phyloP scores from a whole-genome alignment of 805 yeast genomes.

The Nakazawaea siamensis region DNA sequence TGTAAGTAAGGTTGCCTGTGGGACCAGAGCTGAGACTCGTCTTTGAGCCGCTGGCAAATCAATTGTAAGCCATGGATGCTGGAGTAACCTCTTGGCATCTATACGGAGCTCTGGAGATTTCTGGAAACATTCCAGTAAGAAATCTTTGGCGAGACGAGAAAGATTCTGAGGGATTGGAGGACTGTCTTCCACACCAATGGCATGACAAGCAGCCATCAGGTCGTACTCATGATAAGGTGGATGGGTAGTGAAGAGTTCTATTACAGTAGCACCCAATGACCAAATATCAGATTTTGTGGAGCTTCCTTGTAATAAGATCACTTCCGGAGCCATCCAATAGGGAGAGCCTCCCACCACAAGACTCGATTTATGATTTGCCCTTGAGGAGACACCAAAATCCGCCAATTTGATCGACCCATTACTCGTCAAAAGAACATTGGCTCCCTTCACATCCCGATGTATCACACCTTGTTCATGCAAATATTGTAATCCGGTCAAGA shows the following conservation, averaged over 20 bases:
- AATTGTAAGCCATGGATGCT: slow-evolving; percentile 57
- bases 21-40: slow-evolving; percentile 22
- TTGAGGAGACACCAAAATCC: slow-evolving; percentile 72
- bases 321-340: slow-evolving; percentile 99
- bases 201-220: slow-evolving; percentile 76
- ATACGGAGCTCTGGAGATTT: slow-evolving; percentile 55
- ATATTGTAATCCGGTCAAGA: slow-evolving; percentile 52
- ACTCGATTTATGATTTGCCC: slow-evolving; percentile 17
- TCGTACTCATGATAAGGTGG: slow-evolving; percentile 81
- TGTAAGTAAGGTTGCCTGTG: no score
- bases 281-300: slow-evolving; percentile 85
- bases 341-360: slow-evolving; percentile 73
- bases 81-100: slow-evolving; percentile 44
- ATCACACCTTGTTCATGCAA: slow-evolving; percentile 68
- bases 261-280: slow-evolving; percentile 93
- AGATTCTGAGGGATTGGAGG: slow-evolving; percentile 58
- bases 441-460: slow-evolving; percentile 74
- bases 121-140: slow-evolving; percentile 61
- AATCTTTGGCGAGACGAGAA: slow-evolving; percentile 38
- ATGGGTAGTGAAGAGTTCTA: slow-evolving; percentile 75
- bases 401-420: slow-evolving; percentile 63
- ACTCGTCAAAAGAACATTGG: slow-evolving; percentile 56
- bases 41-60: slow-evolving; percentile 11
- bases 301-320: slow-evolving; percentile 76
- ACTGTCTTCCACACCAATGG: slow-evolving; percentile 67